Evolutionary conservation across 2,329 filamentous ascomycete genomes (phyloP).

Genomic region (Stromatinia cepivora): DNA sequence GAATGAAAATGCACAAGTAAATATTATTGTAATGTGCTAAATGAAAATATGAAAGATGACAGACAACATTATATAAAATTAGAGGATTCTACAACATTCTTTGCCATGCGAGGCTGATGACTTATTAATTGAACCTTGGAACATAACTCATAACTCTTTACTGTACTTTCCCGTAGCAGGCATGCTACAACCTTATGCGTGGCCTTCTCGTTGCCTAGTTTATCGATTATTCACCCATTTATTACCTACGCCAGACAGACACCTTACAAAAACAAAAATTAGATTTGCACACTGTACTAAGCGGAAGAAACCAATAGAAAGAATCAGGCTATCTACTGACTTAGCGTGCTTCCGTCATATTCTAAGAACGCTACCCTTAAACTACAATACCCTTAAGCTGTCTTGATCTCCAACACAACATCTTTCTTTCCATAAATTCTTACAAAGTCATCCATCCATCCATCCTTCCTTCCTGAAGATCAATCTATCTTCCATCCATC

Average conservation of each 20-base stretch:
- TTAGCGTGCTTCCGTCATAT: conserved; percentile 24
- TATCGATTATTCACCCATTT: conserved; percentile 3
- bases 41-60: background rate
- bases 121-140: background rate
- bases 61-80: background rate
- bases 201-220: conserved; percentile 20
- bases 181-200: background rate
- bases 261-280: background rate
- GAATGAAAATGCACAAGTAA: background rate
- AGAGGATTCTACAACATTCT: background rate
- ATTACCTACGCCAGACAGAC: background rate
- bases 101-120: conserved; percentile 13
- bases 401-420: conserved; percentile 22
- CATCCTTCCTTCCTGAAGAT: background rate
- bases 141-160: background rate
- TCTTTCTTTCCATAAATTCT: conserved; percentile 1
- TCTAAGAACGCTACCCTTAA: conserved; percentile 20
- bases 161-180: background rate
- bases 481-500: background rate
- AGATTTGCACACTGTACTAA: background rate
- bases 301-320: conserved; percentile 24
- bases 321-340: background rate
- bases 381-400: conserved; percentile 16
- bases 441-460: background rate
- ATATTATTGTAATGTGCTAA: background rate